Conservation (phyloP, 345 rosid species). For the Eucalyptus curtisii region DNA sequence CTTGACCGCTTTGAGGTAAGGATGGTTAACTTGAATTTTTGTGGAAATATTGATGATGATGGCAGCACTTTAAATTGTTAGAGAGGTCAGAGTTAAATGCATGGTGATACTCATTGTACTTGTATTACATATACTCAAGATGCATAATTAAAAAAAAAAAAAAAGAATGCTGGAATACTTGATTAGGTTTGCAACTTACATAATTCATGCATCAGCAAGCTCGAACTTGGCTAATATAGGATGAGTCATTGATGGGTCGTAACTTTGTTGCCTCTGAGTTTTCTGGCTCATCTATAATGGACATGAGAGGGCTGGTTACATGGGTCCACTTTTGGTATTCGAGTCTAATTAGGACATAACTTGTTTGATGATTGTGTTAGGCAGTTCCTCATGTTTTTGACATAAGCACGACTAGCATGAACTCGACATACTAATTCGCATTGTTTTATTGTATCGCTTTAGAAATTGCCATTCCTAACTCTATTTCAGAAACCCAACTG, state of each 20-base stretch:
- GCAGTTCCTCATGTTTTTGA: neutral
- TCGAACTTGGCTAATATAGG: neutral
- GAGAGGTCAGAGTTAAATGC: no score
- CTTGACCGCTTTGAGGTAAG: slow-evolving; percentile 95
- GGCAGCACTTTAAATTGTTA: no score
- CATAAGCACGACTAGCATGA: neutral
- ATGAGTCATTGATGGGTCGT: neutral
- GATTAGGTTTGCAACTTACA: neutral
- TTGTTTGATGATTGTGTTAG: neutral
- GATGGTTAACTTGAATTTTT: neutral
- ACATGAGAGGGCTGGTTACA: neutral
- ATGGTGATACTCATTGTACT: no score
- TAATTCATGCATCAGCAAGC: neutral
- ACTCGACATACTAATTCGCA: neutral
- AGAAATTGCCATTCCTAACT: neutral
- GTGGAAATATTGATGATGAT: no score
- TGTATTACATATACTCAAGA: no score
- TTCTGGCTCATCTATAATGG: neutral
- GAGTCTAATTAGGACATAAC: neutral
- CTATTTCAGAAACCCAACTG: neutral
- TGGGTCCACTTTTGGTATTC: neutral
- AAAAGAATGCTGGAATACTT: neutral
- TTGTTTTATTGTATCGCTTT: neutral
- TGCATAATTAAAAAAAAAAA: no score
- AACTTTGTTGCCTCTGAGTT: neutral